Base-by-base conservation (phyloP, 345 rosid species). In the Geranium rotundifolium region DNA sequence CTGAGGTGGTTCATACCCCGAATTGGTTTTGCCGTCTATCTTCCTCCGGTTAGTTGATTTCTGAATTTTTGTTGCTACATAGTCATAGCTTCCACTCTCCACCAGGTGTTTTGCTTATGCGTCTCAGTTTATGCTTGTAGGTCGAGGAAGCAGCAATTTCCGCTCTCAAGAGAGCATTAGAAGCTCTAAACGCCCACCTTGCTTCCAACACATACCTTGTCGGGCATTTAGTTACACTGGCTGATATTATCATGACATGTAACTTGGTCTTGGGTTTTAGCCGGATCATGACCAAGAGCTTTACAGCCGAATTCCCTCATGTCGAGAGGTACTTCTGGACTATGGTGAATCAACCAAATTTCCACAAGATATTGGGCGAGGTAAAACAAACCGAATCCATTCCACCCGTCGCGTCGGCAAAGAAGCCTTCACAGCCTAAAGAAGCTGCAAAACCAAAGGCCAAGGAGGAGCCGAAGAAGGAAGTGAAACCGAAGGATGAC, bases 261-360 rank as follows among this genome's bases (percentile, higher is more conserved):
- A 90, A 88, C 77, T 79, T 93, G 67, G 67, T 59, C 62, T 0
- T 64, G 10, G 99, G 99, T 63, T 81, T 85, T 68, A 2, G 20
- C 15, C 64, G 19, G 2, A 41, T 86, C 58, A 65, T 93, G 90
- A 83, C 89, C 18, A 90, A 88, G 83, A 80, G 72, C 76, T 88
- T 93, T 68, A 86, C 95, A 64, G 80, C 89, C 1, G 92, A 76
- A 64, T 93, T 88, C 82, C 99, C 97, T 59, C 97, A 93, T 29
- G 96, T 93, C 17, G 97, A 93, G 84, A 81, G 99, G 71, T 88
- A 90, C 85, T 93, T 90, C 72, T 93, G 99, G 99, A 93, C 99
- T 16, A 29, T 88, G 89, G 77, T 81, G 30, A 93, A 93, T 79
- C 99, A 93, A 62, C 97, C 99, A 20, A 86, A 88, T 68, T 76